These are phyloP conservation scores for Trypethelium eluteriae DNA, from an alignment of 495 filamentous ascomycete genomes.

Conservation along the genomic window DNA sequence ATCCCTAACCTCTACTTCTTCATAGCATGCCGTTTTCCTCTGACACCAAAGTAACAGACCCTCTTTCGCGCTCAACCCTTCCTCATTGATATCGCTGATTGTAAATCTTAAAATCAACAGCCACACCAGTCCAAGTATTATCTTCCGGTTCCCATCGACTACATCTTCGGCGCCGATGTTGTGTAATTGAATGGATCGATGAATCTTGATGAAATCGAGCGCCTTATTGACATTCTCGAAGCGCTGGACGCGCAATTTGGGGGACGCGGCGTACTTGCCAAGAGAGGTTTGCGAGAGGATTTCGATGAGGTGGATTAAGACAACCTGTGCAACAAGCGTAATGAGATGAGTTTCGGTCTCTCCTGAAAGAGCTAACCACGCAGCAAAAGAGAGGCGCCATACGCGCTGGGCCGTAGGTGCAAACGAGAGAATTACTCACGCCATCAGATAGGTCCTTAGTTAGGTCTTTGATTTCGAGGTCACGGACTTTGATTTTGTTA, in stretches of 20 bases:
- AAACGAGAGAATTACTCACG: slow-evolving; percentile 46
- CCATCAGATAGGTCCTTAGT: slow-evolving; percentile 87
- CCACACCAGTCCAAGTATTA: slow-evolving; percentile 95
- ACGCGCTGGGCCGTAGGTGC: too few species aligned
- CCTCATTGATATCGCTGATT: slow-evolving; percentile 96
- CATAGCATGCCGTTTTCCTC: slow-evolving; percentile 95
- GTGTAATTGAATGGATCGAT: slow-evolving; percentile 86
- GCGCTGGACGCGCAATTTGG: slow-evolving; percentile 89
- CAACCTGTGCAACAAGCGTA: slow-evolving; percentile 49
- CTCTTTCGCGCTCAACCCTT: slow-evolving; percentile 96
- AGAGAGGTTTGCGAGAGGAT: slow-evolving; percentile 88
- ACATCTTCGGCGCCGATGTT: slow-evolving; percentile 99
- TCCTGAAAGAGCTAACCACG: too few species aligned
- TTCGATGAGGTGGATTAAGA: slow-evolving; percentile 93
- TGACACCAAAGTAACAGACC: slow-evolving; percentile 95
- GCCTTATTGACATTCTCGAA: slow-evolving; percentile 98
- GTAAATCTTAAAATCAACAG: slow-evolving; percentile 95
- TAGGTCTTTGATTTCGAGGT: slow-evolving; percentile 71
- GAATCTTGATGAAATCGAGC: slow-evolving; percentile 77
- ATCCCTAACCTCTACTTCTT: slow-evolving; percentile 87
- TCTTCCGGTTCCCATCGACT: slow-evolving; percentile 95
- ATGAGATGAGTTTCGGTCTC: too few species aligned
- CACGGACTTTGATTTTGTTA: slow-evolving; percentile 74
- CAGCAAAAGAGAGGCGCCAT: too few species aligned
- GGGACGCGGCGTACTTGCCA: slow-evolving; percentile 89